Conservation (phyloP, 148 eudicot species). For the Salicornia ramosissima region DNA sequence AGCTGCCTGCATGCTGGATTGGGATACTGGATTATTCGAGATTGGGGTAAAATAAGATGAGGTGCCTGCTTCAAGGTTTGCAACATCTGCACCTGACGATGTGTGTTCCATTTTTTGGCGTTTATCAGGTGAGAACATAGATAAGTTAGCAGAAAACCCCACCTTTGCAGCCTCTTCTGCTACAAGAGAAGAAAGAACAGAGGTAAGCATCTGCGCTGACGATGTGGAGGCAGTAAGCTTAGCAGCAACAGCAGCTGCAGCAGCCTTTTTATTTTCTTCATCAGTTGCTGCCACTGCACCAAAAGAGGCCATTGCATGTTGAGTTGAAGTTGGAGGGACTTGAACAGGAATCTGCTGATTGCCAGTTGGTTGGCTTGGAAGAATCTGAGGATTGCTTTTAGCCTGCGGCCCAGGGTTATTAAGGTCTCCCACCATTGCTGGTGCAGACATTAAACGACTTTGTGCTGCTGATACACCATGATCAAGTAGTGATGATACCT, state of each 20-base stretch:
- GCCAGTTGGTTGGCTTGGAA: constrained; percentile 26
- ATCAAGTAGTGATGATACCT: constrained; percentile 32
- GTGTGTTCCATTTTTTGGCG: constrained; percentile 51
- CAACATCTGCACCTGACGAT: constrained; percentile 28
- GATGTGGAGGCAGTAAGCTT: constrained; percentile 90
- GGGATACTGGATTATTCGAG: constrained; percentile 25
- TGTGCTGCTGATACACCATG: constrained; percentile 25
- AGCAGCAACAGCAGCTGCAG: constrained; percentile 93
- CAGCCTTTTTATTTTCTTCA: constrained; percentile 76
- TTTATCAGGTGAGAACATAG: constrained; percentile 53
- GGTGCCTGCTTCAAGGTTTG: constrained; percentile 38
- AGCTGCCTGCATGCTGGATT: constrained; percentile 24
- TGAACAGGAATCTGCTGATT: constrained; percentile 26
- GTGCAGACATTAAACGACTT: constrained; percentile 26
- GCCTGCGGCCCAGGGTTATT: constrained; percentile 20
- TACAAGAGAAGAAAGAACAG: constrained; percentile 82
- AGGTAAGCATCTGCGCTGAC: constrained; percentile 86
- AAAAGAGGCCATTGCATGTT: constrained; percentile 42
- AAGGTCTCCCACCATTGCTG: constrained; percentile 24
- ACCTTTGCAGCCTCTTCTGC: constrained; percentile 78
- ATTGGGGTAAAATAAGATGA: constrained; percentile 35
- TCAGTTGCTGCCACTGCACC: constrained; percentile 36
- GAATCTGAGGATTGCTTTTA: constrained; percentile 19
- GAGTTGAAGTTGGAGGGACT: constrained; percentile 28
- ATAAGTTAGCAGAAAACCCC: constrained; percentile 30